Conservation (phyloP, 2,329 filamentous ascomycete species). For the Exophiala oligosperma region DNA sequence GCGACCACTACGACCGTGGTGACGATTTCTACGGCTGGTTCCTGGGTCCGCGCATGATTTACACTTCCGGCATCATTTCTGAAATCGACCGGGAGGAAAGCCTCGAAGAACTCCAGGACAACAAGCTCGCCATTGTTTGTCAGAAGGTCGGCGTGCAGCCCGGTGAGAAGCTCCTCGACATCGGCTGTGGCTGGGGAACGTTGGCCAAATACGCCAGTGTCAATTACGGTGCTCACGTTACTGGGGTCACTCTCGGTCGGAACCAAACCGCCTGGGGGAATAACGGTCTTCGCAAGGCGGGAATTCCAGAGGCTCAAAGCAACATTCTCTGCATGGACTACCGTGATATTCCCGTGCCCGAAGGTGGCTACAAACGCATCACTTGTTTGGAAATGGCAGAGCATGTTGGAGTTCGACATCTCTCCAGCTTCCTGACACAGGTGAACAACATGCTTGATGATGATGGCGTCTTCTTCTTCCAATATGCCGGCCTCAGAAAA, state of each 20-base stretch:
- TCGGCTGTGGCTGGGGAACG: conserved; percentile 97
- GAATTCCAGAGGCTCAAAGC: conserved; percentile 83
- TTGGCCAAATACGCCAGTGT: conserved; percentile 88
- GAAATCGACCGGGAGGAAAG: conserved; percentile 85
- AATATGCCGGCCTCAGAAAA: conserved; percentile 91
- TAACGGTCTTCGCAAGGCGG: conserved; percentile 76
- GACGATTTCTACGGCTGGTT: conserved; percentile 99
- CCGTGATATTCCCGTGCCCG: conserved; percentile 81
- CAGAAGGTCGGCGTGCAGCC: conserved; percentile 87
- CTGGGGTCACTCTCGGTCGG: conserved; percentile 88
- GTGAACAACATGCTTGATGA: conserved; percentile 95
- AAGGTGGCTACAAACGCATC: conserved; percentile 86
- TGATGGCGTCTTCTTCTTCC: conserved; percentile 92
- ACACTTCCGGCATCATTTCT: conserved; percentile 91
- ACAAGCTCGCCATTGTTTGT: conserved; percentile 92
- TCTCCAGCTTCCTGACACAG: conserved; percentile 77
- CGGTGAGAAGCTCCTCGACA: conserved; percentile 83
- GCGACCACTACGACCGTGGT: conserved; percentile 88
- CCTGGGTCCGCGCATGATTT: conserved; percentile 97
- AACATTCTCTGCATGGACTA: conserved; percentile 96
- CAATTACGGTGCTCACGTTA: conserved; percentile 83
- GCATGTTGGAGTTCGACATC: conserved; percentile 93
- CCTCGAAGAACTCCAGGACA: conserved; percentile 94
- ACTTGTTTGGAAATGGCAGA: conserved; percentile 98
- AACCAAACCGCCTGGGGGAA: conserved; percentile 99